Evolutionary conservation across 2,329 filamentous ascomycete genomes (phyloP).

Genomic region (Seiridium cupressi): DNA sequence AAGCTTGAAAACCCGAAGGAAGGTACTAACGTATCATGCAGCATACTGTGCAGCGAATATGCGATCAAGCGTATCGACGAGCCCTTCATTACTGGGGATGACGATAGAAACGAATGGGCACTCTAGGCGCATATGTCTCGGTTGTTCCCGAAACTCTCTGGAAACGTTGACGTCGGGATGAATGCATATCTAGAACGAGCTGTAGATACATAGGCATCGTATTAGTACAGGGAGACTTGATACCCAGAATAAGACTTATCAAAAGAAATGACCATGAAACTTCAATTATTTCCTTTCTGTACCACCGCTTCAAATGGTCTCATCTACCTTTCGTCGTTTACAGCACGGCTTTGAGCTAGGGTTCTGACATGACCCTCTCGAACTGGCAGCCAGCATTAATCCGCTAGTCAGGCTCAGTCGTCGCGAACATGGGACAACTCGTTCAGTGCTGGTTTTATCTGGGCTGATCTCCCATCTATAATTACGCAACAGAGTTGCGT

Average conservation of each 20-base stretch:
- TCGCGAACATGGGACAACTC: background rate
- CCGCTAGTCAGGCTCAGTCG: too few species aligned
- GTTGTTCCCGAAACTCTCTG: background rate
- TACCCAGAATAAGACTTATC: background rate
- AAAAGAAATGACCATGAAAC: background rate
- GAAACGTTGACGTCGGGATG: background rate
- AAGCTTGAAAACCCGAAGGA: background rate
- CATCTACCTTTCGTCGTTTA: too few species aligned
- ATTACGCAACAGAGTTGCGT: background rate
- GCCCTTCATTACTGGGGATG: slow-evolving; percentile 75
- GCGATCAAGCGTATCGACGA: slow-evolving; percentile 94
- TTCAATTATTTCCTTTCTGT: too few species aligned
- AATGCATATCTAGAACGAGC: background rate
- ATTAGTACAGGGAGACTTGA: background rate
- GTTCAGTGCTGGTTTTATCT: background rate
- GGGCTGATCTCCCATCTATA: background rate
- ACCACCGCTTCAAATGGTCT: too few species aligned
- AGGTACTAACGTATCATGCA: slow-evolving; percentile 34
- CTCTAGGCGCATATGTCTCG: slow-evolving; percentile 37
- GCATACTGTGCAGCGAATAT: slow-evolving; percentile 91
- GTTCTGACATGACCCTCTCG: too few species aligned
- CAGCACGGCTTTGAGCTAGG: too few species aligned
- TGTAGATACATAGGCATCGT: background rate
- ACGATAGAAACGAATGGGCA: slow-evolving; percentile 80
- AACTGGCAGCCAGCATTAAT: too few species aligned